Conservation (phyloP, 139 green algal species). For the Haematococcus sp. region DNA sequence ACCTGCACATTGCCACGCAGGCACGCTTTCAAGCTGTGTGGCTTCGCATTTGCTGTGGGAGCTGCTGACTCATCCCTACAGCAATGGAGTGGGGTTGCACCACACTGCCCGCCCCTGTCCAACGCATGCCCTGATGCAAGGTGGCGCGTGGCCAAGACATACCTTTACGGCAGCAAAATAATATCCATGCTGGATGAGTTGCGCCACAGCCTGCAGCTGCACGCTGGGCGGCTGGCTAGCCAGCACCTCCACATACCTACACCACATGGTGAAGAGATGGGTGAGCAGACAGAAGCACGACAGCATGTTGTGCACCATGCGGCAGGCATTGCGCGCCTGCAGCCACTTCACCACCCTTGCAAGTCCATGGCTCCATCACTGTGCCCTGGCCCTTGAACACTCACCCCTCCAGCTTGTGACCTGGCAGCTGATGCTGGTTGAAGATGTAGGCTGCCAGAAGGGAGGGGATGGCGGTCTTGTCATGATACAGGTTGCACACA, state of each 20-base stretch:
- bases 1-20: no score
- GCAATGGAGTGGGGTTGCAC: no score
- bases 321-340: background rate
- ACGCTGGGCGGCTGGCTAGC: constrained; percentile 5
- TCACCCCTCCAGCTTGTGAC: constrained; percentile 22
- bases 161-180: constrained; percentile 38
- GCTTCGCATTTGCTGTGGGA: no score
- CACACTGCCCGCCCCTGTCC: no score
- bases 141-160: no score
- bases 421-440: constrained; percentile 3
- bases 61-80: no score
- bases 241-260: constrained; percentile 21
- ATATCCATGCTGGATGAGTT: constrained; percentile 35
- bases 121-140: no score
- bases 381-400: background rate
- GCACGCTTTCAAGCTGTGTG: no score
- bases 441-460: constrained; percentile 37
- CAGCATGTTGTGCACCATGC: background rate
- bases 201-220: constrained; percentile 25
- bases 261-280: background rate
- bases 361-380: background rate
- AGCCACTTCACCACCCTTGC: background rate
- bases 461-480: constrained; percentile 14
- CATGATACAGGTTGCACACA: constrained; percentile 26
- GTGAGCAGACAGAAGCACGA: background rate